Base-by-base conservation (phyloP, 768 basidiomycete species). In the Pleurotus eryngii region DNA sequence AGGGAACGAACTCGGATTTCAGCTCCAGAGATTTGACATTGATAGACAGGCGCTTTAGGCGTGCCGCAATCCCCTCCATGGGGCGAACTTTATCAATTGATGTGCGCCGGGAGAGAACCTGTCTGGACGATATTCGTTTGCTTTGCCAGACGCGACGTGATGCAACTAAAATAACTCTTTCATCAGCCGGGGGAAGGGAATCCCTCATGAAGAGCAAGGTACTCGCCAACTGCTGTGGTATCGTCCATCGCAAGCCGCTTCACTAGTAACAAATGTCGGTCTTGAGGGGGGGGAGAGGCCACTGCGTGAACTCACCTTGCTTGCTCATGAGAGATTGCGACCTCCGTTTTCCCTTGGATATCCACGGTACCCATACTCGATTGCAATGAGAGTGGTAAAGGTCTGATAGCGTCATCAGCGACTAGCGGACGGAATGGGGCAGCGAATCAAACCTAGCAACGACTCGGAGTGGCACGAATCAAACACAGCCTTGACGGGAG, bases 281-380 rank as follows among this genome's bases (percentile, higher is more conserved):
- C 30, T 35, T 35, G 30, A 35, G 8, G 30, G 8, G 9, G 30
- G 9, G 30, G 8, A 35, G 30, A 7, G 8, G 8, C 9, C 15
- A 3, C 6, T 40, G 24, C 27, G 3, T 5, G 48, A 12, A 59
- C 70, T 40, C 37, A 74, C 75, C 67, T 22, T 66, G 71, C 6
- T 49, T 50, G 39, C 73, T 75, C 70, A 69, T 68, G 38, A 59
- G 59, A 5, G 71, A 65, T 42, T 71, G 65, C 30, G 74, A 74
- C 37, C 67, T 63, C 5, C 79, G 62, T 27, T 61, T 67, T 12
- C 76, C 77, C 59, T 78, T 79, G 38, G 74, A 77, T 2, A 74
- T 57, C 77, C 77, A 81, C 0, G 79, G 79, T 1, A 78, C 75
- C 46, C 73, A 79, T 2, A 78, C 73, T 15, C 74, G 67, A 57